These are phyloP conservation scores for Violaceomyces palustris DNA, from an alignment of 1,284 basidiomycete species.

Conservation along the genomic window DNA sequence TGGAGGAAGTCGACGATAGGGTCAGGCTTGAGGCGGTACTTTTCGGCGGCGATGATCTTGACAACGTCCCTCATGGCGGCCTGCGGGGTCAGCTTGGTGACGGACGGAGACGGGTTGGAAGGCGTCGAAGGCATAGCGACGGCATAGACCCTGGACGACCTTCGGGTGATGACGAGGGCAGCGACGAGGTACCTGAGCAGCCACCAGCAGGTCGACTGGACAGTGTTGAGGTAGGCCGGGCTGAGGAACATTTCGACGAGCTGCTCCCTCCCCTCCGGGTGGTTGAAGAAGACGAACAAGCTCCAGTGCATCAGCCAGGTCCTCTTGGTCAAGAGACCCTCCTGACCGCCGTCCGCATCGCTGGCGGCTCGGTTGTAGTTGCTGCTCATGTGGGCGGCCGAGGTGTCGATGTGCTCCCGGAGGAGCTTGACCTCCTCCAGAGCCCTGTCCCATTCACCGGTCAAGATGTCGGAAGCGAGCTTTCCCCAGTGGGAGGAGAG, in stretches of 20 bases:
- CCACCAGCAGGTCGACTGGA: slow-evolving; percentile 93
- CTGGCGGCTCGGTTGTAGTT: slow-evolving; percentile 18
- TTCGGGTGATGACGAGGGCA: slow-evolving; percentile 85
- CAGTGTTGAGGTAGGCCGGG: slow-evolving; percentile 93
- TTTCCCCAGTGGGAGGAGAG: slow-evolving; percentile 97
- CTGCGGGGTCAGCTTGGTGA: slow-evolving; percentile 42
- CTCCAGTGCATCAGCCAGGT: slow-evolving; percentile 98
- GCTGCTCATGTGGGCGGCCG: slow-evolving; percentile 22
- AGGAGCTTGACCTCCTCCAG: slow-evolving; percentile 89
- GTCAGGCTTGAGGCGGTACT: slow-evolving; percentile 71
- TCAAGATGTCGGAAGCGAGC: slow-evolving; percentile 89
- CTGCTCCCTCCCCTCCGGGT: slow-evolving; percentile 82
- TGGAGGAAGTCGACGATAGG: slow-evolving; percentile 88
- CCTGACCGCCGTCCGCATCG: slow-evolving; percentile 33
- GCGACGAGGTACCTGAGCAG: slow-evolving; percentile 89
- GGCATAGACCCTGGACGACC: slow-evolving; percentile 54
- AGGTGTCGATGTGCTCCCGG: slow-evolving; percentile 77
- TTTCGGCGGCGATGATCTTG: slow-evolving; percentile 46
- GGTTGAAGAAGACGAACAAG: slow-evolving; percentile 97
- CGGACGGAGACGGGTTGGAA: slow-evolving; percentile 26
- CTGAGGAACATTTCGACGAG: slow-evolving; percentile 94
- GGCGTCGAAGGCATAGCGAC: slow-evolving; percentile 31
- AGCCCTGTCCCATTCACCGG: slow-evolving; percentile 88
- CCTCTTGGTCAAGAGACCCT: slow-evolving; percentile 81
- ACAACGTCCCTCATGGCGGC: slow-evolving; percentile 49